Evolutionary conservation across 2,329 filamentous ascomycete genomes (phyloP).

Genomic region (Xylaria sp.): DNA sequence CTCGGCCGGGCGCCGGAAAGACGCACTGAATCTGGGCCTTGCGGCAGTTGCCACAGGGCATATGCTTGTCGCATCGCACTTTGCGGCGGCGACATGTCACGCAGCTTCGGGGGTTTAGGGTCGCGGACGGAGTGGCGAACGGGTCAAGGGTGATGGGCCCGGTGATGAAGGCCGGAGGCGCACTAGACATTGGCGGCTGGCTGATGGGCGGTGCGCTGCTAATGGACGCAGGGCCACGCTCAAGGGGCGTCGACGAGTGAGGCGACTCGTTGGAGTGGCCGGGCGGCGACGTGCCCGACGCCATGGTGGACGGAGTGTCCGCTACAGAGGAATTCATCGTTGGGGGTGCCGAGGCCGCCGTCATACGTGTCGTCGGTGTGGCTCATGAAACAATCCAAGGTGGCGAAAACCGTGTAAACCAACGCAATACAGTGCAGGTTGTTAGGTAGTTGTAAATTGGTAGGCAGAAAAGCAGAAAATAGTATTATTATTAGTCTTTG

Average conservation of each 20-base stretch:
- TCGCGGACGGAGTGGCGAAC: constrained; percentile 45
- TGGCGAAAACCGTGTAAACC: background rate
- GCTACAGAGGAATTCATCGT: constrained; percentile 20
- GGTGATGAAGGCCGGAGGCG: constrained; percentile 37
- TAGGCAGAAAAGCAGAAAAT: background rate
- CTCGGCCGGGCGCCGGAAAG: constrained; percentile 78
- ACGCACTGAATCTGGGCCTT: constrained; percentile 76
- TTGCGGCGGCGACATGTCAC: constrained; percentile 65
- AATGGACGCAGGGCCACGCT: constrained; percentile 9
- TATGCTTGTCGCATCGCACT: constrained; percentile 81
- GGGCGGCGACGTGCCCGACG: constrained; percentile 25
- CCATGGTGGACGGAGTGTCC: constrained; percentile 32
- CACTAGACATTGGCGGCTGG: constrained; percentile 17
- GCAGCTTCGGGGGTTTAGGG: constrained; percentile 54
- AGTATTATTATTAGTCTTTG: constrained; percentile 12
- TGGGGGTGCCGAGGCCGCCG: constrained; percentile 10
- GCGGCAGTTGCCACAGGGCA: constrained; percentile 80
- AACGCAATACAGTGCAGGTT: background rate
- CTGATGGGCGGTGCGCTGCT: constrained; percentile 13
- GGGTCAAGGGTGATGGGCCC: constrained; percentile 50
- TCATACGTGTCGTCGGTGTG: background rate
- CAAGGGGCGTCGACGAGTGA: constrained; percentile 23
- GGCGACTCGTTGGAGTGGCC: constrained; percentile 24
- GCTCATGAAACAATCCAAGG: constrained; percentile 9
- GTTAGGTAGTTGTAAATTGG: background rate